Evolutionary conservation across 2,329 filamentous ascomycete genomes (phyloP).

Genomic region (Fusarium sublunatum): DNA sequence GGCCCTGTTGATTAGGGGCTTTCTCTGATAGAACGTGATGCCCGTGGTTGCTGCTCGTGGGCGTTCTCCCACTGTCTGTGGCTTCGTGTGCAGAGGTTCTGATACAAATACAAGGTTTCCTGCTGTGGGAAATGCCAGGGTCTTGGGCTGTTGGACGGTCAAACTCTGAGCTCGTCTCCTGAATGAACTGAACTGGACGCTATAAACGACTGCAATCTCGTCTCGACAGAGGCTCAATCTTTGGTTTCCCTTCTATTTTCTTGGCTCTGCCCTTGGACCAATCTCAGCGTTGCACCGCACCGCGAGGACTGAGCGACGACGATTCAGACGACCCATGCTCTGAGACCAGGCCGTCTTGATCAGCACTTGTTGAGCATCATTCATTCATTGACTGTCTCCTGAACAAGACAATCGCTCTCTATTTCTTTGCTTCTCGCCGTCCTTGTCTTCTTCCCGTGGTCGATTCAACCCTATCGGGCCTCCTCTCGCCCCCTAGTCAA

Average conservation of each 20-base stretch:
- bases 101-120: background rate
- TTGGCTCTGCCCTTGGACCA: slow-evolving; percentile 26
- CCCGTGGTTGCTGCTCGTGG: slow-evolving; percentile 15
- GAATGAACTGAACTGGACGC: background rate
- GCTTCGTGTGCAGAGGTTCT: background rate
- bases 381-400: slow-evolving; percentile 6
- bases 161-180: background rate
- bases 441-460: background rate
- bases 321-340: slow-evolving; percentile 32
- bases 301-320: slow-evolving; percentile 31
- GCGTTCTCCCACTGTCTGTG: slow-evolving; percentile 16
- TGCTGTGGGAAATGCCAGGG: background rate
- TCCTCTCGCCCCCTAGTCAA: slow-evolving; percentile 8
- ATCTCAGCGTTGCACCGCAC: slow-evolving; percentile 20
- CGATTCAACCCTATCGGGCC: background rate
- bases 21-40: slow-evolving; percentile 4
- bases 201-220: slow-evolving; percentile 19
- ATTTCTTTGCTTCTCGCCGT: background rate
- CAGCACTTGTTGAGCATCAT: slow-evolving; percentile 14
- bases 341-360: slow-evolving; percentile 22
- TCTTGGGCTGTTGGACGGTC: background rate
- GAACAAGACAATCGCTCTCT: background rate
- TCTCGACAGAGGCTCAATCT: slow-evolving; percentile 16
- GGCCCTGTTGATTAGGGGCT: slow-evolving; percentile 25
- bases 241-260: slow-evolving; percentile 22